phyloP scores from a whole-genome alignment of 2,329 filamentous ascomycete genomes.

The Colletotrichum sp. region DNA sequence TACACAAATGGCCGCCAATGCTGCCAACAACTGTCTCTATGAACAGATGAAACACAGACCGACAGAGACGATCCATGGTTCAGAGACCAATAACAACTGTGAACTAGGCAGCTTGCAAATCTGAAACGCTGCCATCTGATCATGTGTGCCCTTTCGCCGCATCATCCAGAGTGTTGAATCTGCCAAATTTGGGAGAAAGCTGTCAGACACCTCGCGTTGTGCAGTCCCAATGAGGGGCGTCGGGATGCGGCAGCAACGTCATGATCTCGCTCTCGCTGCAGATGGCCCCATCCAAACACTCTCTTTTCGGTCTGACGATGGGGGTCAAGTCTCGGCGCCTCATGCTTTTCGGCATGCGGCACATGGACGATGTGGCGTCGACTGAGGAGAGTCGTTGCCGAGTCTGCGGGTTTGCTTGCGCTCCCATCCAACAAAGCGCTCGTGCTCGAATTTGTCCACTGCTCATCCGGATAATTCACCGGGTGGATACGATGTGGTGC shows the following conservation, averaged over 20 bases:
- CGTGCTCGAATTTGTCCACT: background rate
- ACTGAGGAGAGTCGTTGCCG: background rate
- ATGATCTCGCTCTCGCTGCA: background rate
- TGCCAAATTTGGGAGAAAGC: background rate
- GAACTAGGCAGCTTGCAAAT: background rate
- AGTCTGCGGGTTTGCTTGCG: conserved; percentile 5
- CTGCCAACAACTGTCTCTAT: background rate
- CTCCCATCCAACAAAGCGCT: background rate
- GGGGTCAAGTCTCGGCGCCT: conserved; percentile 5
- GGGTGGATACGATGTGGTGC: conserved; percentile 7
- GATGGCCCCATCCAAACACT: background rate
- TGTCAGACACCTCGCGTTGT: background rate
- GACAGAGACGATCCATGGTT: background rate
- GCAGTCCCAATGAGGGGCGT: background rate
- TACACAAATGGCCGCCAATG: background rate
- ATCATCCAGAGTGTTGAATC: background rate
- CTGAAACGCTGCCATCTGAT: conserved; percentile 14
- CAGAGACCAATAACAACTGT: background rate
- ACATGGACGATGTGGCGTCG: conserved; percentile 13
- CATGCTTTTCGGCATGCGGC: conserved; percentile 1
- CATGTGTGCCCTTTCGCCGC: background rate
- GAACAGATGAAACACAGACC: conserved; percentile 3
- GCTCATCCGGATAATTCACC: conserved; percentile 8
- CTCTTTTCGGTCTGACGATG: background rate
- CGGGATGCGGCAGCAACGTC: conserved; percentile 1